Evolutionary conservation across 352 stramenopile genomes (phyloP).

Genomic region (Pythium plurisporium): DNA sequence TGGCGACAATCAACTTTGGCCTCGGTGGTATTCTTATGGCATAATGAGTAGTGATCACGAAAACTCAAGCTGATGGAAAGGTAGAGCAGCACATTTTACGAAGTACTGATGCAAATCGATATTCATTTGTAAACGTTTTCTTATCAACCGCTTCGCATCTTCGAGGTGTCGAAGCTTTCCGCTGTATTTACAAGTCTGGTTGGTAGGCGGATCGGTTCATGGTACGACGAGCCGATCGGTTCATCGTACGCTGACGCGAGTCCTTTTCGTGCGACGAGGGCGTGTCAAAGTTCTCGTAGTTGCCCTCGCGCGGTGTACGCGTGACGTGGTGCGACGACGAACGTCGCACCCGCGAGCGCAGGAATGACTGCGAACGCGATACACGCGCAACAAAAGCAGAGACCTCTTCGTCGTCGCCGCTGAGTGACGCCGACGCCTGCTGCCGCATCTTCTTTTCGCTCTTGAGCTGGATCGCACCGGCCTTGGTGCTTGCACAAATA

Average conservation of each 20-base stretch:
- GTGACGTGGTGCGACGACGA: conserved; percentile 53
- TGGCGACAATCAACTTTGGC: conserved; percentile 94
- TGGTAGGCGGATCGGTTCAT: conserved; percentile 21
- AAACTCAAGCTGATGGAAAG: no score
- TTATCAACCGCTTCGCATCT: no score
- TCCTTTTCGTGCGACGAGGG: conserved; percentile 29
- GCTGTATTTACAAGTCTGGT: conserved; percentile 6
- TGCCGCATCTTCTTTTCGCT: conserved; percentile 76
- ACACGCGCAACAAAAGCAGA: conserved; percentile 43
- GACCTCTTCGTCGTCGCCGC: conserved; percentile 36
- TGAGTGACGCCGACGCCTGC: conserved; percentile 35
- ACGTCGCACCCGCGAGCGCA: conserved; percentile 61
- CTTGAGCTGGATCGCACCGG: conserved; percentile 84
- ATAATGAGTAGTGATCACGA: conserved; percentile 24
- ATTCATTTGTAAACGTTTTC: background rate
- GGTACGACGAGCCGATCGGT: conserved; percentile 17
- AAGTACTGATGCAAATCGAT: no score
- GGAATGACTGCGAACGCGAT: conserved; percentile 77
- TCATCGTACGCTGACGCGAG: conserved; percentile 19
- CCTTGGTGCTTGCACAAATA: conserved; percentile 74
- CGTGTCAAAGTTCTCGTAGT: conserved; percentile 83
- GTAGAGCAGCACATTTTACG: no score
- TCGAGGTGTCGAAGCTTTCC: background rate
- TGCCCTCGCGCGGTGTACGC: conserved; percentile 47
- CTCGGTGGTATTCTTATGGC: conserved; percentile 89